Conservation (phyloP, 495 filamentous ascomycete species). For the Aspergillus panamensis region DNA sequence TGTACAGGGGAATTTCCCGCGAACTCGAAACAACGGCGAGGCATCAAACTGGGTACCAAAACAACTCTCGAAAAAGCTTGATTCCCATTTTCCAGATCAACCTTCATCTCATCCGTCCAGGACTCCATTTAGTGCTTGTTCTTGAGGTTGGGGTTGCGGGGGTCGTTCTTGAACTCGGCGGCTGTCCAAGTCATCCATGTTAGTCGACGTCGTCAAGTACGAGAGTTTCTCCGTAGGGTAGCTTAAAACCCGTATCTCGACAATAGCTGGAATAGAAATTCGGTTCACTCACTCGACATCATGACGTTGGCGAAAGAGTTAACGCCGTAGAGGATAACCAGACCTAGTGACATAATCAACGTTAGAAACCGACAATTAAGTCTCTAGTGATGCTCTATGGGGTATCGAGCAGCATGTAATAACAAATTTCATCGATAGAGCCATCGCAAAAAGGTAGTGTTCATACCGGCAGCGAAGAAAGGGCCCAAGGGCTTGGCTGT, state of each 20-base stretch:
- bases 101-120: neutral
- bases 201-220: constrained; percentile 13
- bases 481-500: constrained; percentile 84
- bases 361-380: constrained; percentile 26
- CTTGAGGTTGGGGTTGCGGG: constrained; percentile 76
- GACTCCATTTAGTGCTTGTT: constrained; percentile 40
- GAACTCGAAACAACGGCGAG: constrained; percentile 28
- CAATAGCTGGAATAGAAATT: neutral
- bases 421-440: neutral
- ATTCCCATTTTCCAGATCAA: constrained; percentile 14
- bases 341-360: constrained; percentile 49
- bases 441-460: constrained; percentile 6
- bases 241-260: neutral
- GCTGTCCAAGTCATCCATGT: constrained; percentile 47
- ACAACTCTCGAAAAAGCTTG: constrained; percentile 11
- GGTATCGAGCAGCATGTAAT: neutral
- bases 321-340: constrained; percentile 82
- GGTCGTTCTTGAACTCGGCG: constrained; percentile 94
- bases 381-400: too few species aligned
- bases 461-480: constrained; percentile 92
- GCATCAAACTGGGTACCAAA: constrained; percentile 21
- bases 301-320: constrained; percentile 69
- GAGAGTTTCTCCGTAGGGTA: neutral
- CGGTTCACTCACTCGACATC: constrained; percentile 62
- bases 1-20: constrained; percentile 41